These are phyloP conservation scores for Amanita inopinata DNA, from an alignment of 768 basidiomycete genomes.

Conservation along the genomic window DNA sequence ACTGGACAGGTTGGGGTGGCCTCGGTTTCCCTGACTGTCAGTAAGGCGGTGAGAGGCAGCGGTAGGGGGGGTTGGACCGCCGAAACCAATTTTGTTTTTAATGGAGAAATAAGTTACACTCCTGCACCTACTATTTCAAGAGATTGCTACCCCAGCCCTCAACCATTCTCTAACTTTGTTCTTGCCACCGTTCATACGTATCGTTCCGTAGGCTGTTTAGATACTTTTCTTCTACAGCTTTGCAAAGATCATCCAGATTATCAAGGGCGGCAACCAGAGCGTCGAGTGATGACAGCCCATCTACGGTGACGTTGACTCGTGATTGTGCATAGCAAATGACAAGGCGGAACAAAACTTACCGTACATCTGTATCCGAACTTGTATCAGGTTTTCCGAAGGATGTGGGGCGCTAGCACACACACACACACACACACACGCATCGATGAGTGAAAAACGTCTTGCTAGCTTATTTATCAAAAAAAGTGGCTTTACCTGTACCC, in stretches of 20 bases:
- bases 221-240: constrained; percentile 62
- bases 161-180: constrained; percentile 40
- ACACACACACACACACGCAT: no score
- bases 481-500: constrained; percentile 84
- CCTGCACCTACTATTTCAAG: background rate
- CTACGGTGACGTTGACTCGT: no score
- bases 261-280: constrained; percentile 69
- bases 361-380: constrained; percentile 99
- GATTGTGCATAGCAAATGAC: constrained; percentile 6
- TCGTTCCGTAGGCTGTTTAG: constrained; percentile 42
- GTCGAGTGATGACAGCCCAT: constrained; percentile 76
- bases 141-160: background rate
- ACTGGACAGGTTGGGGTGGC: constrained; percentile 40
- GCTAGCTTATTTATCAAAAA: constrained; percentile 4
- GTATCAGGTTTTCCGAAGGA: constrained; percentile 94
- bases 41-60: no score
- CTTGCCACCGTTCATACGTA: constrained; percentile 58
- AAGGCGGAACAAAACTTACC: constrained; percentile 42
- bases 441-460: constrained; percentile 4
- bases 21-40: constrained; percentile 8
- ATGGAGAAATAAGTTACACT: background rate
- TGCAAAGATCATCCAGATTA: constrained; percentile 71
- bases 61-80: no score
- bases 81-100: background rate
- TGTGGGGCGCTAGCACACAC: constrained; percentile 81